These are phyloP conservation scores for Avena eriantha DNA, from an alignment of 176 grass and related monocot genomes.

Conservation along the genomic window DNA sequence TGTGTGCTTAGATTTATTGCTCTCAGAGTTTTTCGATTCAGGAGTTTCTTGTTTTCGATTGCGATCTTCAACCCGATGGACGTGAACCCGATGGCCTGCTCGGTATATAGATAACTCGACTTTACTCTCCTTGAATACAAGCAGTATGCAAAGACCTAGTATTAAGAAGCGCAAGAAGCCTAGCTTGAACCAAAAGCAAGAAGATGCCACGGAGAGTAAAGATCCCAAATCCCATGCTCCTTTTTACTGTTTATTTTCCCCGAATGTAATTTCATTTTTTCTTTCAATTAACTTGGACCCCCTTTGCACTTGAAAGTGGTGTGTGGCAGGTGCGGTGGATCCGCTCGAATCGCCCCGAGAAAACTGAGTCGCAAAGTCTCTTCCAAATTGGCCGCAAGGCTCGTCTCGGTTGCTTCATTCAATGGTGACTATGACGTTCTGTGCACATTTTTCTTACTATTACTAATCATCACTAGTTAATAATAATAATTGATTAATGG, in stretches of 20 bases:
- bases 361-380: neutral
- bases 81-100: neutral
- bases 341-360: neutral
- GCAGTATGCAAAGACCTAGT: neutral
- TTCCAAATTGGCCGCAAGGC: neutral
- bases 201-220: conserved; percentile 2
- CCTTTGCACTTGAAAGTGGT: neutral
- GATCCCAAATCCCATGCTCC: neutral
- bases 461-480: neutral
- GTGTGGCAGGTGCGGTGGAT: neutral
- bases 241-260: neutral
- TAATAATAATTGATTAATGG: neutral
- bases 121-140: neutral
- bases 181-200: neutral
- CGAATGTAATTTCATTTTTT: neutral
- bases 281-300: neutral
- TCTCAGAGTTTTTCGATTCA: neutral
- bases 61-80: neutral
- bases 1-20: neutral
- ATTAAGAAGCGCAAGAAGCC: neutral
- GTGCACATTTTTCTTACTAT: neutral
- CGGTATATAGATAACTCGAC: neutral
- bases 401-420: neutral
- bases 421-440: conserved; percentile 2
- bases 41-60: neutral